Evolutionary conservation across 1,284 basidiomycete genomes (phyloP).

Genomic region (Pseudozyma flocculosa): DNA sequence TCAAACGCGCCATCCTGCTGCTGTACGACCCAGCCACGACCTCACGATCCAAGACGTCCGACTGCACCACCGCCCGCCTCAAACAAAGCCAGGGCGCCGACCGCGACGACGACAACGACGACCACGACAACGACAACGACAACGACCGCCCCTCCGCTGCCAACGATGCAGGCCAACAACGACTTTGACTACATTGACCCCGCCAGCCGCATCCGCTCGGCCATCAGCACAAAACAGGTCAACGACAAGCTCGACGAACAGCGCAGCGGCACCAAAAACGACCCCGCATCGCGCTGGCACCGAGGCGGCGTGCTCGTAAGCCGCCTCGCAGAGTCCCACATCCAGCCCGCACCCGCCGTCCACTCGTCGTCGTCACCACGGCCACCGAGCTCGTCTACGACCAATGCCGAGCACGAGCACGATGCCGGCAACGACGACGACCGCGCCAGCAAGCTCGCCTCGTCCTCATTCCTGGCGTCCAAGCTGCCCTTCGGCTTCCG

Average conservation of each 20-base stretch:
- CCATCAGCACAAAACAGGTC: slow-evolving; percentile 9
- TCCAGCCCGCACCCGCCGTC: slow-evolving; percentile 19
- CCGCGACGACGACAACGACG: no score
- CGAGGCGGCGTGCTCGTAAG: slow-evolving; percentile 20
- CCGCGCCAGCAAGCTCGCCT: background rate
- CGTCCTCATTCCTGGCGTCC: background rate
- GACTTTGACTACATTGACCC: slow-evolving; percentile 23
- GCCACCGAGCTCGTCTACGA: no score
- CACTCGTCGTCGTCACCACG: background rate
- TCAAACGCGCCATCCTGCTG: no score
- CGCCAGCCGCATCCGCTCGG: slow-evolving; percentile 22
- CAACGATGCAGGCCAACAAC: no score
- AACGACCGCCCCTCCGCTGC: no score
- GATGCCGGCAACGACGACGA: background rate
- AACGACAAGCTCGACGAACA: slow-evolving; percentile 26
- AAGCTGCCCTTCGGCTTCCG: slow-evolving; percentile 29
- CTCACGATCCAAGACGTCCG: no score
- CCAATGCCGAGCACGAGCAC: no score
- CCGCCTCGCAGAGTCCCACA: slow-evolving; percentile 19
- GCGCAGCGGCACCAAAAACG: slow-evolving; percentile 22
- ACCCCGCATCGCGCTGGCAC: slow-evolving; percentile 21
- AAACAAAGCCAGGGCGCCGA: no score
- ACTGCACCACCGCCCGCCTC: no score
- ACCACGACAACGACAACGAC: no score
- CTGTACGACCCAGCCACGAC: no score